Base-by-base conservation (phyloP, 2,329 filamentous ascomycete species). In the Xylariaceae sp. region DNA sequence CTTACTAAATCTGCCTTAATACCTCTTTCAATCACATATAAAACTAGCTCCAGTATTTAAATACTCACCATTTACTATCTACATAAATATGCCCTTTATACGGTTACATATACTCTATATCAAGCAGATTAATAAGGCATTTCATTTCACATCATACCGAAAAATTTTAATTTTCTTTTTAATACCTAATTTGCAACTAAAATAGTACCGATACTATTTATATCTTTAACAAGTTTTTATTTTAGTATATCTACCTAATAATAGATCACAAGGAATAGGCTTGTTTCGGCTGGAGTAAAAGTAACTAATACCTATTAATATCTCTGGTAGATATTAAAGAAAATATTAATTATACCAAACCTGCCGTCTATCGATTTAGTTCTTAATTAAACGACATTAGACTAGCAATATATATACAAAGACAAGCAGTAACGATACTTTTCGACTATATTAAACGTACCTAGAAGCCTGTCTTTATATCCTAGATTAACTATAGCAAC, bases 161-260 rank as follows among this genome's bases (percentile, higher is more conserved):
- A n/a, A n/a, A n/a, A n/a, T n/a, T n/a, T n/a, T n/a, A n/a, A n/a
- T n/a, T n/a, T n/a, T n/a, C n/a, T n/a, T n/a, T n/a, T n/a, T n/a
- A 36, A 17, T 36, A 19, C 34, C 19, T 36, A 17, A 16, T 36
- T 36, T 36, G 20, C 19, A 36, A 36, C 5, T 19, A 19, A 16
- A 16, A 36, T 19, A 17, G 14, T 36, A 20, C 6, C 22, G 11
- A n/a, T 20, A 11, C n/a, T 37, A 22, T 43, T 21, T 20, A 43
- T 43, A 37, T 22, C 17, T 29, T 43, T 36, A 17, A 36, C 20
- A 36, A 36, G 11, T 16, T 36, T 36, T 36, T 19, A 17, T 36
- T 17, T 17, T 36, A 36, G 11, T 17, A 36, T 17, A 17, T 17
- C 4, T 36, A 36, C 20, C 20, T 36, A 36, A 36, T 36, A 36